Conservation (phyloP, 176 grass and related monocot genomes). For the Triticum monococcum region DNA sequence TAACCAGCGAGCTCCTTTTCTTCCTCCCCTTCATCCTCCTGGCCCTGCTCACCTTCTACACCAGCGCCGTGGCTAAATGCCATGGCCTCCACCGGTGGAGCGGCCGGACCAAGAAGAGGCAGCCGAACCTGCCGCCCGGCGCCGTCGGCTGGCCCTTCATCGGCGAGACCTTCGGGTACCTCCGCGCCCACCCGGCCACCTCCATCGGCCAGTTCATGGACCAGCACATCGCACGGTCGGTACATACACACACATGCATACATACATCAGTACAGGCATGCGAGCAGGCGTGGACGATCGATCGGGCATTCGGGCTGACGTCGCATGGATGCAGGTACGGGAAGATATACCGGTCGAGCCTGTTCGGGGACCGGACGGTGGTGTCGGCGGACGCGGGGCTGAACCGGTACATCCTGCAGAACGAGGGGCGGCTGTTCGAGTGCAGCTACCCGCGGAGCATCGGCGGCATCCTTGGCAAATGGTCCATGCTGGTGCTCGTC, state of each 20-base stretch:
- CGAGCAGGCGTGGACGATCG: neutral
- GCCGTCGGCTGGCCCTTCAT: slow-evolving; percentile 58
- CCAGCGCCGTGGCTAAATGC: slow-evolving; percentile 53
- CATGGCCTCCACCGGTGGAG: slow-evolving; percentile 8
- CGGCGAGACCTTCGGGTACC: slow-evolving; percentile 90
- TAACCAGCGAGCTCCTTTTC: slow-evolving; percentile 61
- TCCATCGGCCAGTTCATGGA: slow-evolving; percentile 82
- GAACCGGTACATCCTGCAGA: slow-evolving; percentile 93
- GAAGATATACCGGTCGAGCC: slow-evolving; percentile 76
- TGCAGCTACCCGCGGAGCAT: slow-evolving; percentile 96
- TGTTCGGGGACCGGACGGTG: slow-evolving; percentile 84
- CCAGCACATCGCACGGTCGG: slow-evolving; percentile 69
- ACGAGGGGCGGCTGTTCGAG: slow-evolving; percentile 85
- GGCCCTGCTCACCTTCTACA: slow-evolving; percentile 72
- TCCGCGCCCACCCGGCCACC: slow-evolving; percentile 71
- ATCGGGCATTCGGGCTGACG: neutral
- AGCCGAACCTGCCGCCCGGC: slow-evolving; percentile 72
- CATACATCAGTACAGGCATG: neutral
- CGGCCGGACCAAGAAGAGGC: slow-evolving; percentile 41
- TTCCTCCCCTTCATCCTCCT: slow-evolving; percentile 62
- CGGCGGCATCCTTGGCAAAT: slow-evolving; percentile 87
- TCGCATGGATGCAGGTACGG: slow-evolving; percentile 62
- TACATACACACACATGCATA: neutral
- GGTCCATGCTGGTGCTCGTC: slow-evolving; percentile 79
- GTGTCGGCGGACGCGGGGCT: slow-evolving; percentile 85